Evolutionary conservation across 257 asterid genomes (phyloP), one percentile per base, ranked within the genome.

Genomic region (Henckelia pumila): DNA sequence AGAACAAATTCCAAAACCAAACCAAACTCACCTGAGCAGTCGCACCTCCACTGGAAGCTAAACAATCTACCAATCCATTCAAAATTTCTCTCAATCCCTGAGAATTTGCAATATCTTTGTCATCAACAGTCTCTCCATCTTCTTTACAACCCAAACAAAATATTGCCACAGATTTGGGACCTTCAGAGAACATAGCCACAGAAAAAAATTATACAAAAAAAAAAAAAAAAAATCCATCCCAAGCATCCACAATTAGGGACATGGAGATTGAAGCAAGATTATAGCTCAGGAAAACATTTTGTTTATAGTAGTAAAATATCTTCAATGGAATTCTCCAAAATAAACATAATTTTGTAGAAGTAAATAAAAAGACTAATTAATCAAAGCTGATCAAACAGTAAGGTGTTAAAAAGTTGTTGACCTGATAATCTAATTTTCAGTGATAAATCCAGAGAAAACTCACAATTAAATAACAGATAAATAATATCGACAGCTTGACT

Each of bases 401-500:
- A 37, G 49, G n/a, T 11, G 6, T 13, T 11, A 40, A 40, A 40
- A 40, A 40, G n/a, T 2, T 16, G 10, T 21, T 22, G 29, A 50
- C 19, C 55, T 40, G 13, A 22, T 35, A 67, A 24, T 60, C 71
- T 64, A 5, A 32, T 22, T 68, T 58, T 37, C 29, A 65, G 30
- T 59, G 70, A 65, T 57, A 37, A 40, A 23, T 19, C 64, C 3
- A 53, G 37, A 76, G 72, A 71, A 71, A 69, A 77, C 98, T 82
- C 78, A 93, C 99, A 85, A 72, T 85, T 93, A 47, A 86, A 90
- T 60, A 93, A 85, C 83, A 81, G 86, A 83, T 86, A 79, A 70
- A 90, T 95, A 47, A 86, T 76, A 79, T 80, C 89, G 68, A 93
- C 81, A 72, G 95, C 94, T 80, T 79, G 88, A 73, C 78, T 84